Conservation (phyloP, 1,139 yeast species). For the Taiozyma sp. region DNA sequence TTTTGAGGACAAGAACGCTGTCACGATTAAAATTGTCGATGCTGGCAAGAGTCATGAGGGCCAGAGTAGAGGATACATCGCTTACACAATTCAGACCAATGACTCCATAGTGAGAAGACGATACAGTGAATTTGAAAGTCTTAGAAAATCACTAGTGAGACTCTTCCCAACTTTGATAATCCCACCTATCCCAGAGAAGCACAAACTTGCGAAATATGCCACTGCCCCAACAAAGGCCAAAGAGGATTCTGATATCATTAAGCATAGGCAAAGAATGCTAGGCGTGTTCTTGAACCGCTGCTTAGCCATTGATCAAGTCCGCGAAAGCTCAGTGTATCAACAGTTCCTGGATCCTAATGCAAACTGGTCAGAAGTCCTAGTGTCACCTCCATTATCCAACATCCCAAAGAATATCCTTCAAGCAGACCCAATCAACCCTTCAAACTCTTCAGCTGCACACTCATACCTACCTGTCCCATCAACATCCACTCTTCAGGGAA, state of each 20-base stretch:
- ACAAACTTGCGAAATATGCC: constrained; percentile 46
- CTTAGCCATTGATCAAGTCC: constrained; percentile 47
- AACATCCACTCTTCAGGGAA: constrained; percentile 28
- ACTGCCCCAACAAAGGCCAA: constrained; percentile 45
- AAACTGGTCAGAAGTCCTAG: constrained; percentile 57
- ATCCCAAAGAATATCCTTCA: constrained; percentile 45
- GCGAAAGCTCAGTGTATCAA: constrained; percentile 57
- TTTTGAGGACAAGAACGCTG: constrained; percentile 15
- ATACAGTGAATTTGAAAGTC: constrained; percentile 80
- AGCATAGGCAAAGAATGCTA: constrained; percentile 67
- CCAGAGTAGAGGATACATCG: constrained; percentile 60
- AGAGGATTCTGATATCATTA: constrained; percentile 40
- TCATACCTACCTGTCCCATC: constrained; percentile 58
- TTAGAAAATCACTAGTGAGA: constrained; percentile 59
- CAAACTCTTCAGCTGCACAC: constrained; percentile 44
- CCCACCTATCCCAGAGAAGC: constrained; percentile 94
- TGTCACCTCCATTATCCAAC: constrained; percentile 45
- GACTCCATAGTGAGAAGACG: constrained; percentile 63
- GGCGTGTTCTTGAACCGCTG: constrained; percentile 75
- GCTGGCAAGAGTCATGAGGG: constrained; percentile 82
- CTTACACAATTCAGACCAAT: constrained; percentile 67
- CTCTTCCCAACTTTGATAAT: constrained; percentile 76
- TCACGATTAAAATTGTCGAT: constrained; percentile 54
- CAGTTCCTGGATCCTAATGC: constrained; percentile 80
- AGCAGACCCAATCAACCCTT: constrained; percentile 45